phyloP scores from a whole-genome alignment of 1,139 yeast species.

The Debaryomyces nepalensis region DNA sequence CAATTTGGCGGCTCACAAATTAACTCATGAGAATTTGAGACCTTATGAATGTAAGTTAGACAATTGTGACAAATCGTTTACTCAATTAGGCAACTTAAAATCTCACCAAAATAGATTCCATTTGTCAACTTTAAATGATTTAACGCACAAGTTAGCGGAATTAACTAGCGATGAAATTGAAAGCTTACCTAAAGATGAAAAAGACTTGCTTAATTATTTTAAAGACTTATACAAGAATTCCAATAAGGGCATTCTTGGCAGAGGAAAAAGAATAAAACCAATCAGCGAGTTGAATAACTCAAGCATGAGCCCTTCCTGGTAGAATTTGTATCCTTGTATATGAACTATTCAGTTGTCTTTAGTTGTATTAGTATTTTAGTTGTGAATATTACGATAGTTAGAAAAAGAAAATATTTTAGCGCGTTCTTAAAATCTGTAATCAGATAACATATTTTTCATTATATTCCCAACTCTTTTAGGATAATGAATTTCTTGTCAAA shows the following conservation, averaged over 20 bases:
- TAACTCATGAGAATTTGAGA: conserved; percentile 78
- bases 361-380: conserved; percentile 1
- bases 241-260: conserved; percentile 87
- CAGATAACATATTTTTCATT: background rate
- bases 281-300: conserved; percentile 4
- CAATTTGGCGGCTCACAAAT: conserved; percentile 80
- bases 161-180: conserved; percentile 51
- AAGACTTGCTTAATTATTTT: conserved; percentile 73
- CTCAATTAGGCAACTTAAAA: conserved; percentile 90
- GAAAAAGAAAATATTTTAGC: conserved; percentile 3
- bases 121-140: conserved; percentile 63
- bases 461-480: no score
- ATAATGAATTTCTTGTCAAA: conserved; percentile 64
- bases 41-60: conserved; percentile 84
- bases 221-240: conserved; percentile 83
- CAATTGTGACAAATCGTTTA: conserved; percentile 80
- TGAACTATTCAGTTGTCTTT: background rate
- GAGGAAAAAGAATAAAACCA: conserved; percentile 60
- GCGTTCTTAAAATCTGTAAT: background rate
- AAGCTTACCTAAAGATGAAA: conserved; percentile 62
- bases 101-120: conserved; percentile 94
- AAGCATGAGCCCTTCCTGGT: conserved; percentile 1
- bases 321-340: background rate
- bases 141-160: conserved; percentile 70
- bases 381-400: conserved; percentile 4